Conservation (phyloP, 176 grass and related monocot species). For the Phyllostachys edulis region DNA sequence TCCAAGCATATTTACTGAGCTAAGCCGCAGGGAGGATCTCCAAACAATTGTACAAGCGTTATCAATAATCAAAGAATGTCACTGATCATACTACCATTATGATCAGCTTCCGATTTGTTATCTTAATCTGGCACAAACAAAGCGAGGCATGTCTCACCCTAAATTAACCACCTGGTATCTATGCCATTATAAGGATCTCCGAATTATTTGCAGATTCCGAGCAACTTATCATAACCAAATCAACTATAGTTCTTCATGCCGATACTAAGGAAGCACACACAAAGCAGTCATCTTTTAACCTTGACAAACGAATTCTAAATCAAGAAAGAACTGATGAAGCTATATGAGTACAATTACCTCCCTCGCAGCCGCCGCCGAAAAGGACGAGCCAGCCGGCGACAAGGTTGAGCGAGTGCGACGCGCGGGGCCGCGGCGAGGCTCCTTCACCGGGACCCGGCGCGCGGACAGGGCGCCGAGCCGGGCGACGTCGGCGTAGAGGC, state of each 20-base stretch:
- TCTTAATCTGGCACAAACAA: not conserved
- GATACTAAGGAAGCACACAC: no score
- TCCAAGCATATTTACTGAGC: not conserved
- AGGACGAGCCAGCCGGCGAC: conserved; percentile 81
- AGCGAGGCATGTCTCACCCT: not conserved
- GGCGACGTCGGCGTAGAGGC: conserved; percentile 63
- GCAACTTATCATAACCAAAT: not conserved
- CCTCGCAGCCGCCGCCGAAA: conserved; percentile 85
- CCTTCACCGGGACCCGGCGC: conserved; percentile 46
- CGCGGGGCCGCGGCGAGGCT: conserved; percentile 58
- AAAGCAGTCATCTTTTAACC: not conserved
- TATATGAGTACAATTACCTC: conserved; percentile 51
- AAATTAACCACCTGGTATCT: not conserved
- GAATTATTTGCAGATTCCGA: not conserved
- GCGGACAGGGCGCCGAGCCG: conserved; percentile 48
- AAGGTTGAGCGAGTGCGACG: conserved; percentile 92
- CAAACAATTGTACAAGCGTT: not conserved
- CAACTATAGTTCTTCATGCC: not conserved
- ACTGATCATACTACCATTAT: not conserved
- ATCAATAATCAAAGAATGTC: not conserved
- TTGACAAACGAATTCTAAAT: not conserved
- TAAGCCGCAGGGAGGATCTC: not conserved
- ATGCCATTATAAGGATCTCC: not conserved
- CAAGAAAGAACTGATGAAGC: not conserved
- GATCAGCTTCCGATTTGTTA: not conserved